Percentiles rank a stretch among this genome's conserved stretches.
phyloP scores from a whole-genome alignment of 2,329 filamentous ascomycete genomes.

The Fusarium oligoseptatum region DNA sequence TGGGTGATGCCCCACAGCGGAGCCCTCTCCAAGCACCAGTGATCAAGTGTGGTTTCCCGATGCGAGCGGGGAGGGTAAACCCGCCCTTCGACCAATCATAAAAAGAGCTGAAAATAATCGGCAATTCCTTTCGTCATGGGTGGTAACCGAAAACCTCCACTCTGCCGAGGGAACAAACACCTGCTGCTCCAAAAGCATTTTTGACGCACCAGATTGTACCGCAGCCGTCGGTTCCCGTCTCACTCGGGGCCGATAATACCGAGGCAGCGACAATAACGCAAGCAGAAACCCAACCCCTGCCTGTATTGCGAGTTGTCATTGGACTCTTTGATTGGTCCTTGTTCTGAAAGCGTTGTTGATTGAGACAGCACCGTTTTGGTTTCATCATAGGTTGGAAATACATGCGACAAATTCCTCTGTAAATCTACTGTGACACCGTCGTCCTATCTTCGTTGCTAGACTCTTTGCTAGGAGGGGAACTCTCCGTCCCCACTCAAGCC shows the following conservation, averaged over 20 bases:
- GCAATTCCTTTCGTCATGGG: slow-evolving; percentile 48
- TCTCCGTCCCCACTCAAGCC: not conserved
- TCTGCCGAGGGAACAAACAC: slow-evolving; percentile 43
- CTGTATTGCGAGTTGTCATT: not conserved
- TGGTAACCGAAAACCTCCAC: slow-evolving; percentile 49
- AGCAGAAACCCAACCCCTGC: not conserved
- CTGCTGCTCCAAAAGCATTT: slow-evolving; percentile 15
- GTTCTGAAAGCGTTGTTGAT: not conserved
- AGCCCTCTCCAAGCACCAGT: slow-evolving; percentile 4
- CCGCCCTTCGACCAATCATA: slow-evolving; percentile 27
- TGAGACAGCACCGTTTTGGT: not conserved
- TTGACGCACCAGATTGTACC: not conserved
- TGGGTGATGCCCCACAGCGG: slow-evolving; percentile 20
- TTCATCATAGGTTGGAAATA: not conserved
- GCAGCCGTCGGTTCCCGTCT: not conserved
- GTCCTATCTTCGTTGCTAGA: not conserved
- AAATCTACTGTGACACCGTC: not conserved
- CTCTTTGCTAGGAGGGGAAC: not conserved
- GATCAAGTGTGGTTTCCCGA: slow-evolving; percentile 12
- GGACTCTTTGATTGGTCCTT: not conserved
- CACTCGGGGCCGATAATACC: slow-evolving; percentile 1
- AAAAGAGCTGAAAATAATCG: slow-evolving; percentile 46
- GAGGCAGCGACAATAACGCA: not conserved
- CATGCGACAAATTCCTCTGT: not conserved
- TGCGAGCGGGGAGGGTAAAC: slow-evolving; percentile 14